phyloP scores from a whole-genome alignment of 768 basidiomycete species.

The Lactarius hengduanensis region DNA sequence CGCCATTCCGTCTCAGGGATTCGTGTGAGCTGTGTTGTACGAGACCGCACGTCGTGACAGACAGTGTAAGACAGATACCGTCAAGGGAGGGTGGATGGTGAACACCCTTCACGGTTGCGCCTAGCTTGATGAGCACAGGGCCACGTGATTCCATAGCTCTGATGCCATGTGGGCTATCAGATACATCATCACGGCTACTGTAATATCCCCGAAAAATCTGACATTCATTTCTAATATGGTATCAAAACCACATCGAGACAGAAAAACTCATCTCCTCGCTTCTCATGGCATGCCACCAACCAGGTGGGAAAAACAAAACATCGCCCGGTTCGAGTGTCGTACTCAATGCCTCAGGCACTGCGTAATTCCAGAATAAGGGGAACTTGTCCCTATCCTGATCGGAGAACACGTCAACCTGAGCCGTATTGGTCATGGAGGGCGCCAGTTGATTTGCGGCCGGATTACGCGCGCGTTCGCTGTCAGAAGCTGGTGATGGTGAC shows the following conservation, averaged over 20 bases:
- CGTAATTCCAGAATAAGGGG: constrained; percentile 55
- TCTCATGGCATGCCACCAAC: constrained; percentile 95
- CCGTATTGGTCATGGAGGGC: constrained; percentile 75
- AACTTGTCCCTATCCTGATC: constrained; percentile 35
- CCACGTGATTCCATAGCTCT: background rate
- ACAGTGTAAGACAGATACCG: background rate
- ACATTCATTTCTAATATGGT: background rate
- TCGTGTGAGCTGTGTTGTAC: background rate
- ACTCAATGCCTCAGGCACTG: constrained; percentile 57
- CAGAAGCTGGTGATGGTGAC: constrained; percentile 22
- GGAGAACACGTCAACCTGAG: constrained; percentile 76
- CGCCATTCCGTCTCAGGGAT: constrained; percentile 16
- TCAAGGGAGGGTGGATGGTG: background rate
- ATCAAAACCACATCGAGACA: constrained; percentile 87
- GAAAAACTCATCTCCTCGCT: constrained; percentile 82
- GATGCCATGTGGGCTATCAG: background rate
- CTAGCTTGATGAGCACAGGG: background rate
- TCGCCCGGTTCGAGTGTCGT: constrained; percentile 79
- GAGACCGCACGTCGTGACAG: constrained; percentile 28
- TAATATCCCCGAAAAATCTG: background rate
- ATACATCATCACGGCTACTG: background rate
- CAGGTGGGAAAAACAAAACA: constrained; percentile 82
- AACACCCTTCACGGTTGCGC: background rate
- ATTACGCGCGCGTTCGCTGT: constrained; percentile 34
- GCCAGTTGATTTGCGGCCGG: constrained; percentile 41